Conservation (phyloP, 2,329 filamentous ascomycete genomes). For the Coniochaeta sp. region DNA sequence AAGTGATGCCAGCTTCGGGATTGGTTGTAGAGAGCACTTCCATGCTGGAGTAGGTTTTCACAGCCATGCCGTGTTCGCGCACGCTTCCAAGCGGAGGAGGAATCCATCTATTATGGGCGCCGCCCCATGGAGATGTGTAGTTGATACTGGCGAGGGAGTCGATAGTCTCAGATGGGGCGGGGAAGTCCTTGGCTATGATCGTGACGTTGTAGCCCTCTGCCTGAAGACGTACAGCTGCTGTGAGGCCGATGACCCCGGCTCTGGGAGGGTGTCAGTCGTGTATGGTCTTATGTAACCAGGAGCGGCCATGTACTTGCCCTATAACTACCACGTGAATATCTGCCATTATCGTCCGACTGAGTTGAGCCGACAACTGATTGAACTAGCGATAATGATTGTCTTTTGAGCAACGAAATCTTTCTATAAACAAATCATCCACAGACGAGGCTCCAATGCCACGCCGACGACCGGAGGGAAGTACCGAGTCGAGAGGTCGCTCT, state of each 20-base stretch:
- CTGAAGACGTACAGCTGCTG: conserved; percentile 37
- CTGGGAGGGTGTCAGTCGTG: conserved; percentile 20
- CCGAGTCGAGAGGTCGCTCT: background rate
- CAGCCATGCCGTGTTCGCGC: conserved; percentile 34
- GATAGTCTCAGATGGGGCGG: conserved; percentile 36
- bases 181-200: conserved; percentile 38
- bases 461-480: background rate
- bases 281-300: background rate
- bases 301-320: conserved; percentile 3
- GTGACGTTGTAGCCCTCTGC: conserved; percentile 29
- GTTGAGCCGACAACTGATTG: too few relatives aligned
- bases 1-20: conserved; percentile 38
- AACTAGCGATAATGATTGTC: too few relatives aligned
- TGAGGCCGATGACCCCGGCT: conserved; percentile 46
- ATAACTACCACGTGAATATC: conserved; percentile 4
- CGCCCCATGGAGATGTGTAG: conserved; percentile 51
- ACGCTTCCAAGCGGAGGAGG: conserved; percentile 22
- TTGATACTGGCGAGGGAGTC: conserved; percentile 32
- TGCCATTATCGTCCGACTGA: background rate
- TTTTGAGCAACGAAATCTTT: too few relatives aligned
- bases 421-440: too few relatives aligned
- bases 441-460: background rate
- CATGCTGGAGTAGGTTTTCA: conserved; percentile 35
- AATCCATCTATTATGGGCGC: conserved; percentile 47
- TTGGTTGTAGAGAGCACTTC: conserved; percentile 17